A percentile compares a stretch with the other conserved stretches of the same genome.
These are phyloP conservation scores for Coelastrella sp. DNA, from an alignment of 139 green algal species.

Conservation along the genomic window DNA sequence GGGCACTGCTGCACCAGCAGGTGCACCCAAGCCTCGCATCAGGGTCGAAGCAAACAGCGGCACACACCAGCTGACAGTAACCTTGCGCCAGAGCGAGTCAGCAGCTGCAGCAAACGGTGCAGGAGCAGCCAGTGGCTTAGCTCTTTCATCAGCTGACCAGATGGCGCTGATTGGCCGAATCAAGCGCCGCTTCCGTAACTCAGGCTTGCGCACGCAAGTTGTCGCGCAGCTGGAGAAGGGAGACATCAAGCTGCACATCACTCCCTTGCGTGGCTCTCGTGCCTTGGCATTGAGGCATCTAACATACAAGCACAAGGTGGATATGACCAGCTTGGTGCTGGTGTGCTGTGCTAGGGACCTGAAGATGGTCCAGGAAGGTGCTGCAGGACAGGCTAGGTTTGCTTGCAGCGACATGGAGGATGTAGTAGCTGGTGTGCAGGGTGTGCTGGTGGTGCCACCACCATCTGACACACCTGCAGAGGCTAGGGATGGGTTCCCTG, in stretches of 20 bases:
- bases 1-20: not conserved
- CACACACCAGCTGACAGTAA: conserved; percentile 47
- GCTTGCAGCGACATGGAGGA: conserved; percentile 65
- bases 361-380: not conserved
- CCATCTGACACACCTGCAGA: not conserved
- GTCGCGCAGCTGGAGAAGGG: conserved; percentile 55
- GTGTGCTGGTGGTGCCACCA: conserved; percentile 61
- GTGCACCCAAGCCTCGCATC: conserved; percentile 5
- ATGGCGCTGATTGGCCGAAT: conserved; percentile 43
- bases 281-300: conserved; percentile 86
- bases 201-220: conserved; percentile 61
- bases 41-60: conserved; percentile 30
- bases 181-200: conserved; percentile 55
- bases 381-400: not conserved
- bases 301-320: conserved; percentile 59
- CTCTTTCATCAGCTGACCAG: conserved; percentile 10
- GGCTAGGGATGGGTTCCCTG: conserved; percentile 28
- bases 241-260: conserved; percentile 80
- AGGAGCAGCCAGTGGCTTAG: not conserved
- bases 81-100: not conserved
- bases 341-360: conserved; percentile 44
- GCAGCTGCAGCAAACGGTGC: not conserved
- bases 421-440: conserved; percentile 66
- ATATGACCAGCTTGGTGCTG: conserved; percentile 61
- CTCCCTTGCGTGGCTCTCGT: conserved; percentile 80